Evolutionary conservation across 2,329 filamentous ascomycete genomes (phyloP).

Genomic region (Fusarium xylarioides): DNA sequence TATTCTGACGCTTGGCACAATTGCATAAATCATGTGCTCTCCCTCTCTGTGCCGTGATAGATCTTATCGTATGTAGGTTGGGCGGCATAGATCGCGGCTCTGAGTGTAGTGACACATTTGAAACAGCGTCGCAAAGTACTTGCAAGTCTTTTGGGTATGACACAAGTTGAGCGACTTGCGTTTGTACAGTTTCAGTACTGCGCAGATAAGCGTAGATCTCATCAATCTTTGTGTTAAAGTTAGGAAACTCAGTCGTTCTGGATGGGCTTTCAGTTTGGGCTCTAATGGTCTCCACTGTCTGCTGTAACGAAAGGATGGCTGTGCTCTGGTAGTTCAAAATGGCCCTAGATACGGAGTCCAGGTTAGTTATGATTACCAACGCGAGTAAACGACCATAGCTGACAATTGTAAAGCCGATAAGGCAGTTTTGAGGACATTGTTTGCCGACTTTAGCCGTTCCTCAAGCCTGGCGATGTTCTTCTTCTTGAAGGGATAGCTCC

Average conservation of each 20-base stretch:
- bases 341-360: accelerated
- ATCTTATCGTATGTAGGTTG: background rate
- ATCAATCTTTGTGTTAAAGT: background rate
- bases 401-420: accelerated
- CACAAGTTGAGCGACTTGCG: background rate
- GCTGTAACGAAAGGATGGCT: accelerated
- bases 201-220: background rate
- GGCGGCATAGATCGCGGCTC: background rate
- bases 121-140: background rate
- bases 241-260: background rate
- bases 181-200: background rate
- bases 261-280: background rate
- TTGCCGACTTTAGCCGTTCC: background rate
- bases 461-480: background rate
- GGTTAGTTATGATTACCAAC: accelerated
- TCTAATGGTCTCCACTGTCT: background rate
- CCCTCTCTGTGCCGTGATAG: background rate
- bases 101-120: background rate
- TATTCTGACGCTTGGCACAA: background rate
- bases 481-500: background rate
- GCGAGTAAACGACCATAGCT: accelerated
- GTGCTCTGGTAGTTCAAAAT: background rate
- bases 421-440: accelerated
- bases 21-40: background rate
- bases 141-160: background rate